Evolutionary conservation across 2,329 filamentous ascomycete genomes (phyloP), one percentile per base, ranked within the genome.

Genomic region (Scortechinia acanthostroma): DNA sequence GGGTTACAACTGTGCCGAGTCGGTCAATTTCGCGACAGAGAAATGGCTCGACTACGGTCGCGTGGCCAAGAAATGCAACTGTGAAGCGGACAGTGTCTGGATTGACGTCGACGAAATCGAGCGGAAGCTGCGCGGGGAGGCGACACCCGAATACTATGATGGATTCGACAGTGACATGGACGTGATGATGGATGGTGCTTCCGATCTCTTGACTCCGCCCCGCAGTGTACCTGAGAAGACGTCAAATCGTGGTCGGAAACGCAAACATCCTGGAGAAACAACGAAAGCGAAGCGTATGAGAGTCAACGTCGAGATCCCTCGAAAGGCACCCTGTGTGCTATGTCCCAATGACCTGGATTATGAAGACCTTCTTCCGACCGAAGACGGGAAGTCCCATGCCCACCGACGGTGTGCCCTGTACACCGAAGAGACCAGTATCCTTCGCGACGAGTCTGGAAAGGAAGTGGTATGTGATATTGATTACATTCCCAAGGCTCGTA

Each of bases 1-100:
- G 28, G 93, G 94, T 15, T 98, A 98, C 69, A 98, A 98, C 61
- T 98, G 93, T 64, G 93, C 93, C 21, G 93, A 98, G 61, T 95
- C 93, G 4, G 93, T 98, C 67, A 98, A 98, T 60, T 98, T 98
- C 62, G 93, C 91, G 3, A 83, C 95, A 5, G 91, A 96, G 53
- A 86, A 88, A 22, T 98, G 93, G 93, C 69, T 98, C 42, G 86
- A 94, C 43, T 96, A 93, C 71, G 93, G 91, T 19, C 88, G 90
- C 55, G 90, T 95, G 53, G 93, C 93, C 15, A 95, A 96, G 66
- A 94, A 93, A 62, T 98, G 93, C 64, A 85, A 97, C 58, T 98
- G 93, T 59, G 90, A 93, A 55, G 83, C 94, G 48, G 93, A 98
- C 69, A 97, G 91, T 56, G 93, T 98, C 3, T 98, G 94, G 91